A percentile compares a stretch with the other conserved stretches of the same genome.
Conservation (phyloP, 257 asterid genomes). For the Solanum ahanhuiri region DNA sequence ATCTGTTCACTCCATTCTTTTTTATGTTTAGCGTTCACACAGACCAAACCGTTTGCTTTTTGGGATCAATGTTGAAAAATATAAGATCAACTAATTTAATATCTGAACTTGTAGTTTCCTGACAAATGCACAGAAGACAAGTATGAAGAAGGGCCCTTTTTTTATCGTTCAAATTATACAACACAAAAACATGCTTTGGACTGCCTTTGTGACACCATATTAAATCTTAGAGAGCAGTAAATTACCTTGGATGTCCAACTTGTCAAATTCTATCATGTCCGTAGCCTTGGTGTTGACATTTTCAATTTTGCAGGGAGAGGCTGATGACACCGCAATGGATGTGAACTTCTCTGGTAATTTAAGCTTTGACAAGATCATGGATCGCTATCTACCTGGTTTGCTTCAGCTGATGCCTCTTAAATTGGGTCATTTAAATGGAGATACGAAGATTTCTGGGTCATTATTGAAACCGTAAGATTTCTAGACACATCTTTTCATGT, state of each 20-base stretch:
- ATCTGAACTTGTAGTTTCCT: background rate
- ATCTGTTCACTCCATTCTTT: background rate
- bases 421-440: constrained; percentile 88
- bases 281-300: background rate
- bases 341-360: constrained; percentile 94
- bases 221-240: background rate
- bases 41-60: background rate
- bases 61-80: background rate
- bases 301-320: constrained; percentile 70
- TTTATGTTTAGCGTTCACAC: background rate
- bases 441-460: constrained; percentile 93
- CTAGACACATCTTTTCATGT: constrained; percentile 1
- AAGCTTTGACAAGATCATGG: constrained; percentile 74
- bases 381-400: constrained; percentile 77
- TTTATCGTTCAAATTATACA: background rate
- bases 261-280: background rate
- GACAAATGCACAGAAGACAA: background rate
- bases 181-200: background rate
- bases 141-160: background rate
- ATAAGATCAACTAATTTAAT: background rate
- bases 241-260: background rate
- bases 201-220: background rate
- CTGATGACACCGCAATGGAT: constrained; percentile 93
- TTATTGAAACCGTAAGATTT: constrained; percentile 87
- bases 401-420: constrained; percentile 70